Percentiles rank a stretch among this genome's conserved stretches.
phyloP scores from a whole-genome alignment of 805 yeast species.

The Teunomyces funiuensis region DNA sequence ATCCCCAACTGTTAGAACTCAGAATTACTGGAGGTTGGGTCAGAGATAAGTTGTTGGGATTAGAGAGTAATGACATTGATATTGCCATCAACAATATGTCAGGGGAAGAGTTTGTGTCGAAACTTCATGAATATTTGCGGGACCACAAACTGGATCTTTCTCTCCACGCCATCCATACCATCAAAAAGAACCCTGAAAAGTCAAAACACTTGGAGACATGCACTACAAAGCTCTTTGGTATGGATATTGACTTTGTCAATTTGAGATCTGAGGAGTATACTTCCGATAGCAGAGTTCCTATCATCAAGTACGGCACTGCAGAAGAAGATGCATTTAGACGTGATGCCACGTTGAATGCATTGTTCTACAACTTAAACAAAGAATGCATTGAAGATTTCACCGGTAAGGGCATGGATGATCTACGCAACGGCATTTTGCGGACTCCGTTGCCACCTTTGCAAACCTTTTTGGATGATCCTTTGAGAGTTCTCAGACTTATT shows the following conservation, averaged over 20 bases:
- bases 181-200: slow-evolving; percentile 91
- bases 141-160: slow-evolving; percentile 26
- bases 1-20: slow-evolving; percentile 43
- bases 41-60: slow-evolving; percentile 84
- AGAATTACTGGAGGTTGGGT: slow-evolving; percentile 99
- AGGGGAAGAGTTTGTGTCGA: slow-evolving; percentile 82
- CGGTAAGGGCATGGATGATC: slow-evolving; percentile 68
- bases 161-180: slow-evolving; percentile 62
- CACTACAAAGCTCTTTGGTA: slow-evolving; percentile 77
- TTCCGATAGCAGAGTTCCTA: slow-evolving; percentile 82
- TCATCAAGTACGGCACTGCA: slow-evolving; percentile 82
- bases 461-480: slow-evolving; percentile 92
- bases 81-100: slow-evolving; percentile 83
- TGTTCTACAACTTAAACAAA: slow-evolving; percentile 78
- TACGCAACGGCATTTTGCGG: slow-evolving; percentile 66
- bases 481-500: slow-evolving; percentile 80
- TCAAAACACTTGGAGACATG: slow-evolving; percentile 97
- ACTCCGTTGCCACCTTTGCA: slow-evolving; percentile 85
- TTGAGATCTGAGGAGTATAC: slow-evolving; percentile 85
- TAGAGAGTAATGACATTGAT: slow-evolving; percentile 82
- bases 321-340: slow-evolving; percentile 87
- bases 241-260: slow-evolving; percentile 94
- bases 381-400: slow-evolving; percentile 83
- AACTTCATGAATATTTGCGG: slow-evolving; percentile 51
- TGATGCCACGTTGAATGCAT: slow-evolving; percentile 93